These are phyloP conservation scores for Spatholobus suberectus DNA, from an alignment of 306 rosid genomes.

Conservation along the genomic window DNA sequence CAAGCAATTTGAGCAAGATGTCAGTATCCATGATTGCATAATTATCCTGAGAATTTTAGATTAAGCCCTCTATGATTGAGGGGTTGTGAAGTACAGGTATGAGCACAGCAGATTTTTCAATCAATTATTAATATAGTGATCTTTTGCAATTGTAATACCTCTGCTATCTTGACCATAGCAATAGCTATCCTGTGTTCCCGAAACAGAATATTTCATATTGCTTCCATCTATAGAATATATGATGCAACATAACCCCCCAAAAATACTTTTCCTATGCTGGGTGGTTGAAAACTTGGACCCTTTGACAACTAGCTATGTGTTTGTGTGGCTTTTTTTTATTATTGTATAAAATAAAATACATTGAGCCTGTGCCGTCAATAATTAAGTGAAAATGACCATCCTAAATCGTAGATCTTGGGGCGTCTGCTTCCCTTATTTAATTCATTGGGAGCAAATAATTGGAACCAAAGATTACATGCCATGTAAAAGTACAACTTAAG, in stretches of 20 bases:
- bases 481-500: constrained; percentile 51
- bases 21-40: constrained; percentile 44
- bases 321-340: neutral
- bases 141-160: constrained; percentile 41
- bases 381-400: constrained; percentile 61
- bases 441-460: constrained; percentile 47
- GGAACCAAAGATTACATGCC: constrained; percentile 48
- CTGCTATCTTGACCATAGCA: constrained; percentile 20
- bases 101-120: neutral
- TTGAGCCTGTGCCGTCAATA: constrained; percentile 45
- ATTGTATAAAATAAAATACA: neutral
- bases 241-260: neutral
- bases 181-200: constrained; percentile 35
- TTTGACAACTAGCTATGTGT: constrained; percentile 19
- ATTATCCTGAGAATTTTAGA: constrained; percentile 43
- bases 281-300: constrained; percentile 43
- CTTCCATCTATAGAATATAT: constrained; percentile 22
- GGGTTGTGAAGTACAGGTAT: constrained; percentile 26
- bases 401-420: constrained; percentile 39
- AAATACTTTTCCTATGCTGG: neutral
- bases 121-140: constrained; percentile 47
- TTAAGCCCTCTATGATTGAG: constrained; percentile 44
- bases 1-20: constrained; percentile 26
- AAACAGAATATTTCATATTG: neutral
- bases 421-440: constrained; percentile 33